phyloP scores from a whole-genome alignment of 805 yeast genomes.

The Saturnispora gosingensis region DNA sequence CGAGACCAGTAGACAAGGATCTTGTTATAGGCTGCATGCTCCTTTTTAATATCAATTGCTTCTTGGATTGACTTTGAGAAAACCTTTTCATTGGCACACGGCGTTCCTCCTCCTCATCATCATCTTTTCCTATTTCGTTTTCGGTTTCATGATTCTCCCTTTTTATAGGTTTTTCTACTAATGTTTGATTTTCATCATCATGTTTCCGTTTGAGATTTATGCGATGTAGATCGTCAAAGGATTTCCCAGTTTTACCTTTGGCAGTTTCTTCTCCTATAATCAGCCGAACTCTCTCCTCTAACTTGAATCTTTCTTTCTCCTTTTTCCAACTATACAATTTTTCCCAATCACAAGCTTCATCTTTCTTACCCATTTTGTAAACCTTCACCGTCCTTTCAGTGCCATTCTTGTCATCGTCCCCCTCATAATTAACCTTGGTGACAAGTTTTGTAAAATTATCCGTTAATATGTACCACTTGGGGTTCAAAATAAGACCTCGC shows the following conservation, averaged over 20 bases:
- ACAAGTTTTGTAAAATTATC: constrained; percentile 33
- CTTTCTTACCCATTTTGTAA: constrained; percentile 11
- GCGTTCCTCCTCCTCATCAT: constrained; percentile 14
- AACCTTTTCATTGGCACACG: constrained; percentile 20
- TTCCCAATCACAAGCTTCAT: constrained; percentile 15
- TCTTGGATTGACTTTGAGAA: constrained; percentile 11
- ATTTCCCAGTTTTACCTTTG: neutral
- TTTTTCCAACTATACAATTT: constrained; percentile 10
- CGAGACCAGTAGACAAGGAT: neutral
- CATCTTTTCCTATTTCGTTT: neutral
- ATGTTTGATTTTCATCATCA: neutral
- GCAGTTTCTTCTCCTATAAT: neutral
- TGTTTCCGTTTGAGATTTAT: neutral
- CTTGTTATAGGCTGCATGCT: constrained; percentile 21
- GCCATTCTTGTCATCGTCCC: constrained; percentile 7
- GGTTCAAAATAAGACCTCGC: constrained; percentile 35
- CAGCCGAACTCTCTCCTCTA: constrained; percentile 7
- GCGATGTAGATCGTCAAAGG: neutral
- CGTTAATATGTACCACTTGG: constrained; percentile 30
- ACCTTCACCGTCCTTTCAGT: constrained; percentile 9
- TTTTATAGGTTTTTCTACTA: neutral
- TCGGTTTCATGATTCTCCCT: neutral
- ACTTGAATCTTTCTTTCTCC: constrained; percentile 3
- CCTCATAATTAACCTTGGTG: constrained; percentile 17
- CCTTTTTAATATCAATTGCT: neutral